Evolutionary conservation across 306 rosid species (phyloP).

Genomic region (Cicer pinnatifidum): DNA sequence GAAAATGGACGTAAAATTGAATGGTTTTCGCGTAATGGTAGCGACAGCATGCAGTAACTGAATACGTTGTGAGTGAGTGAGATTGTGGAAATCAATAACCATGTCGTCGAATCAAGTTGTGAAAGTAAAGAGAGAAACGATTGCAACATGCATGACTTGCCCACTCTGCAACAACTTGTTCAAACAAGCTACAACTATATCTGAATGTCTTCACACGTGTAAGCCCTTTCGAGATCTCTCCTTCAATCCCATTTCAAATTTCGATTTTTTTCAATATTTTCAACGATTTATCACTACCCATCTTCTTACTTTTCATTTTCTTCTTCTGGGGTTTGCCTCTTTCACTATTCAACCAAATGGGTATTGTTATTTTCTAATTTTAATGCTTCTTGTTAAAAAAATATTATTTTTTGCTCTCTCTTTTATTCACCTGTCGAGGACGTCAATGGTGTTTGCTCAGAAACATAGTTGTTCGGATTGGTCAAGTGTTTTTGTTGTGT

Average conservation of each 20-base stretch:
- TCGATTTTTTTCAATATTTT: conserved; percentile 43
- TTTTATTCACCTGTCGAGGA: background rate
- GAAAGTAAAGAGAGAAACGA: conserved; percentile 65
- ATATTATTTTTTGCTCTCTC: conserved; percentile 8
- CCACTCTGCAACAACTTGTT: conserved; percentile 77
- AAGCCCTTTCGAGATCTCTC: conserved; percentile 45
- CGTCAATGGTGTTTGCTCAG: conserved; percentile 39
- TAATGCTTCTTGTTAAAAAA: conserved; percentile 29
- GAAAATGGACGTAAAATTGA: conserved; percentile 69
- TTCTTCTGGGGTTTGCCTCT: conserved; percentile 47
- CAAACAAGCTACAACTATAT: conserved; percentile 87
- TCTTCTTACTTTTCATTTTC: conserved; percentile 36
- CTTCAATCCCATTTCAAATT: conserved; percentile 12
- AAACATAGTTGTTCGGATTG: conserved; percentile 41
- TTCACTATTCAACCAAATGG: conserved; percentile 38
- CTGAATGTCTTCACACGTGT: conserved; percentile 99
- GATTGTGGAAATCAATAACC: conserved; percentile 1
- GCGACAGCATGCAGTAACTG: conserved; percentile 63
- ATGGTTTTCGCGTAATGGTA: conserved; percentile 5
- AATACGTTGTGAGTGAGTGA: conserved; percentile 39
- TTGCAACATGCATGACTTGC: conserved; percentile 94
- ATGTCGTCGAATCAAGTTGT: conserved; percentile 80
- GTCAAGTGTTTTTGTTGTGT: conserved; percentile 3
- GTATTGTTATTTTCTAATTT: conserved; percentile 51
- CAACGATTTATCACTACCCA: conserved; percentile 3